A percentile compares a stretch with the other conserved stretches of the same genome.
phyloP scores from a whole-genome alignment of 2,329 filamentous ascomycete genomes.

The Sporothrix sp. region DNA sequence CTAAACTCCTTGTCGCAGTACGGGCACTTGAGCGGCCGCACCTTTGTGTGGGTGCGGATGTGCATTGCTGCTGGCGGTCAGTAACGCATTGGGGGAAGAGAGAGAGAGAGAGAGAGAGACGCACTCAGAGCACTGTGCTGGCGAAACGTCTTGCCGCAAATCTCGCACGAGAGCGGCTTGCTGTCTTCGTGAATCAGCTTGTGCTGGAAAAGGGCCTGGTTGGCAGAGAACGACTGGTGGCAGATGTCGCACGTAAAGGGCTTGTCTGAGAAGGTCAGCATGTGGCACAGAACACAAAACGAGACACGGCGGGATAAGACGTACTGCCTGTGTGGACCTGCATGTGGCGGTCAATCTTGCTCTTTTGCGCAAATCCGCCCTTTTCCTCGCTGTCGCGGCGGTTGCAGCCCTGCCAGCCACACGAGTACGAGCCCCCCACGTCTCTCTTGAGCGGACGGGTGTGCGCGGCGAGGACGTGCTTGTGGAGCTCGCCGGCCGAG shows the following conservation, averaged over 20 bases:
- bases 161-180: slow-evolving; percentile 50
- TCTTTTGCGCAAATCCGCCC: slow-evolving; percentile 47
- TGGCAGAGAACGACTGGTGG: slow-evolving; percentile 50
- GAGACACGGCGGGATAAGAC: slow-evolving; percentile 21
- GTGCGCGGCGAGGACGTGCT: slow-evolving; percentile 44
- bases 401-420: slow-evolving; percentile 47
- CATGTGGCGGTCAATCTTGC: slow-evolving; percentile 55
- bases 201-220: slow-evolving; percentile 59
- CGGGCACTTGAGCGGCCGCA: slow-evolving; percentile 51
- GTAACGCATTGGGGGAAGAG: too few species aligned
- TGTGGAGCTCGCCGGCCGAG: slow-evolving; percentile 41
- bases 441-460: slow-evolving; percentile 36
- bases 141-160: slow-evolving; percentile 51
- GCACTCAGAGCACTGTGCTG: slow-evolving; percentile 58
- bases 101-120: slow-evolving; percentile 19
- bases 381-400: slow-evolving; percentile 33
- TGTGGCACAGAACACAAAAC: background rate
- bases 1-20: slow-evolving; percentile 50
- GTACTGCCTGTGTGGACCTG: slow-evolving; percentile 56
- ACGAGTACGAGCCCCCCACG: slow-evolving; percentile 37
- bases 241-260: slow-evolving; percentile 49
- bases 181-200: slow-evolving; percentile 56
- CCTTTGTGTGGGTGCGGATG: slow-evolving; percentile 53
- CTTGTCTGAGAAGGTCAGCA: slow-evolving; percentile 37
- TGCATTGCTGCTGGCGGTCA: slow-evolving; percentile 46